Evolutionary conservation across 441 rosid genomes (phyloP).

Genomic region (Macaranga tanarius): DNA sequence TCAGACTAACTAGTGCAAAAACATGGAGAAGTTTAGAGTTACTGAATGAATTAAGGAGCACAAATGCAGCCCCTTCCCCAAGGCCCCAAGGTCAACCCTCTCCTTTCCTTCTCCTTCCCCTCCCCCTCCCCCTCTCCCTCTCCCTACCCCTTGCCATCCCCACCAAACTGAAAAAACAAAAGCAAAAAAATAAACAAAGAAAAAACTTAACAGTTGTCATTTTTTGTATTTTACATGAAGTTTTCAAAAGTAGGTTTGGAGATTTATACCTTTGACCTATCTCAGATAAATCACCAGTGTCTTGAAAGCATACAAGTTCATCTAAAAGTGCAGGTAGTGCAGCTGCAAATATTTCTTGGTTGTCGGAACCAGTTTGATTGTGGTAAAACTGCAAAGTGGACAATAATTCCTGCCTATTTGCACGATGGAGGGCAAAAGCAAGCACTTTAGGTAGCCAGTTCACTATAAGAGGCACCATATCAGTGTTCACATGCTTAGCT

Average conservation of each 20-base stretch:
- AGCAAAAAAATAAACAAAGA: background rate
- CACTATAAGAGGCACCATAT: slow-evolving; percentile 73
- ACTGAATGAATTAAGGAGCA: background rate
- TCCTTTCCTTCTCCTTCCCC: too few species aligned
- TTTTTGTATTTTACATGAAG: background rate
- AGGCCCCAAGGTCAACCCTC: too few species aligned
- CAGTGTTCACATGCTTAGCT: slow-evolving; percentile 72
- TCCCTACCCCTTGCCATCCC: too few species aligned
- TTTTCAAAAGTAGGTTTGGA: slow-evolving; percentile 18
- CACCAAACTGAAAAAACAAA: too few species aligned
- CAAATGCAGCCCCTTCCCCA: too few species aligned
- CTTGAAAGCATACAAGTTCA: slow-evolving; percentile 91
- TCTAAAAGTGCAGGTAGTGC: slow-evolving; percentile 96
- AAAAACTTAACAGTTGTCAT: background rate
- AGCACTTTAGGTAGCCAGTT: slow-evolving; percentile 96
- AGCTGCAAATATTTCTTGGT: slow-evolving; percentile 91
- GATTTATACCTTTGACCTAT: slow-evolving; percentile 68
- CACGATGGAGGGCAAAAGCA: slow-evolving; percentile 83
- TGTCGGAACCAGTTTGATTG: slow-evolving; percentile 78
- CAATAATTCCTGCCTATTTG: slow-evolving; percentile 61
- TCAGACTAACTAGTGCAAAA: background rate
- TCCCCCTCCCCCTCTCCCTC: too few species aligned
- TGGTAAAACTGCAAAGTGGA: slow-evolving; percentile 86
- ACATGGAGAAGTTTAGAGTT: background rate
- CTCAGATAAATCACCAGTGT: slow-evolving; percentile 72